A percentile compares a stretch with the other conserved stretches of the same genome.
Evolutionary conservation across 768 basidiomycete genomes (phyloP).

Genomic region (Rubroboletus pulcherrimus): DNA sequence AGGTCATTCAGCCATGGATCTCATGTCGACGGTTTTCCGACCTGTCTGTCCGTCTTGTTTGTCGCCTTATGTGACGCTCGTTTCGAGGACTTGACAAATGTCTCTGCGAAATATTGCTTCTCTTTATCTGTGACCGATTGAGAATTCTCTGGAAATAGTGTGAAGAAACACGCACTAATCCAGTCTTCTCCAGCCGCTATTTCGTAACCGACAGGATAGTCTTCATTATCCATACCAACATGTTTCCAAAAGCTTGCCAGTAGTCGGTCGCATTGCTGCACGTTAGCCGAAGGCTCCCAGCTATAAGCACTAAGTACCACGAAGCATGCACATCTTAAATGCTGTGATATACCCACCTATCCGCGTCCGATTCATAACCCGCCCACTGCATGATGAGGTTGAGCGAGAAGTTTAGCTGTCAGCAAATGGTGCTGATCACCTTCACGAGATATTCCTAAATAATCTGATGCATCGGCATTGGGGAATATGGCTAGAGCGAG

Average conservation of each 20-base stretch:
- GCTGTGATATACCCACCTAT: conserved; percentile 42
- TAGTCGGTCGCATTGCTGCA: conserved; percentile 54
- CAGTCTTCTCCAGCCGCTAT: conserved; percentile 45
- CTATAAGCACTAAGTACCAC: conserved; percentile 32
- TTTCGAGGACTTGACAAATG: conserved; percentile 22
- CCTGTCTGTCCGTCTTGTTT: conserved; percentile 18
- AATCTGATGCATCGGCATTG: background rate
- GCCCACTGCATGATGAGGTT: conserved; percentile 51
- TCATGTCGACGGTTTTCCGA: background rate
- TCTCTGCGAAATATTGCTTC: conserved; percentile 34
- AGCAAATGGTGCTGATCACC: conserved; percentile 33
- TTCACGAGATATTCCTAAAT: conserved; percentile 65
- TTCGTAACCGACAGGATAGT: conserved; percentile 48
- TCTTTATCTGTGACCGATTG: conserved; percentile 33
- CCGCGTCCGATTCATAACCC: conserved; percentile 51
- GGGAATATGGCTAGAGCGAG: background rate
- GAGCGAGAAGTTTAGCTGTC: background rate
- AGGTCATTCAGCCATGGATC: background rate
- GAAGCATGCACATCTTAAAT: background rate
- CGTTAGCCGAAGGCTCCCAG: conserved; percentile 67
- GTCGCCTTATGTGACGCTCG: conserved; percentile 12
- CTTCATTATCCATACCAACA: conserved; percentile 52
- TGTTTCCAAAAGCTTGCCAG: conserved; percentile 63
- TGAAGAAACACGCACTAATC: conserved; percentile 46
- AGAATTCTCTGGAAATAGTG: background rate